phyloP scores from a whole-genome alignment of 768 basidiomycete species.

The Coprinellus aureogranulatus region DNA sequence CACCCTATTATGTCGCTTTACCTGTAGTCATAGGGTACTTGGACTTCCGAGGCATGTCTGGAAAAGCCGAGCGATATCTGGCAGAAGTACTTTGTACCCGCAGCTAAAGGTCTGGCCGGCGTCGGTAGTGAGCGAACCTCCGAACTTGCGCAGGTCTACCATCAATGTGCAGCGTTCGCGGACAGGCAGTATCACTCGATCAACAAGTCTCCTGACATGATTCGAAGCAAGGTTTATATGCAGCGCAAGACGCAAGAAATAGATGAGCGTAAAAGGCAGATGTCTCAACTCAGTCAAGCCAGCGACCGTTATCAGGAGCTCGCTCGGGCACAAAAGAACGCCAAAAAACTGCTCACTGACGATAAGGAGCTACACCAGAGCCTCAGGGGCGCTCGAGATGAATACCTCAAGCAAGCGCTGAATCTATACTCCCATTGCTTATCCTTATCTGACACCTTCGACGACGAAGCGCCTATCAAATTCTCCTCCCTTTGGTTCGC shows the following conservation, averaged over 20 bases:
- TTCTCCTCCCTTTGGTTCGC: constrained; percentile 91
- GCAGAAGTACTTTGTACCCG: constrained; percentile 65
- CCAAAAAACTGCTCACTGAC: constrained; percentile 35
- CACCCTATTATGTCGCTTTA: background rate
- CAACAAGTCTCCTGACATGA: constrained; percentile 63
- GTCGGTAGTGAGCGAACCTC: constrained; percentile 4
- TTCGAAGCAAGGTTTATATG: constrained; percentile 67
- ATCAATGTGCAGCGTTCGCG: constrained; percentile 85
- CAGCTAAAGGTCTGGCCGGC: constrained; percentile 37
- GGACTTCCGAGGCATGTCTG: constrained; percentile 85
- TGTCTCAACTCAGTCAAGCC: constrained; percentile 15
- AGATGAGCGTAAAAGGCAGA: constrained; percentile 42
- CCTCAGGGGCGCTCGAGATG: constrained; percentile 52
- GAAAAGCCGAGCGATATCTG: constrained; percentile 75
- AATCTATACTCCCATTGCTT: constrained; percentile 85
- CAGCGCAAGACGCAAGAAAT: constrained; percentile 75
- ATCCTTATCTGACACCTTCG: constrained; percentile 63
- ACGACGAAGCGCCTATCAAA: constrained; percentile 76
- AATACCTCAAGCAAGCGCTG: constrained; percentile 73
- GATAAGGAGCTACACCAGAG: constrained; percentile 51
- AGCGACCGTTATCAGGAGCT: constrained; percentile 16
- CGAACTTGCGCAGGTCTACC: constrained; percentile 61
- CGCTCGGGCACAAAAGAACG: constrained; percentile 27
- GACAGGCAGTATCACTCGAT: constrained; percentile 81
- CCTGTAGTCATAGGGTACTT: constrained; percentile 63